Percentiles rank a stretch among this genome's conserved stretches.
These are phyloP conservation scores for Tolypocladium paradoxum DNA, from an alignment of 2,329 filamentous ascomycete genomes.

Conservation along the genomic window DNA sequence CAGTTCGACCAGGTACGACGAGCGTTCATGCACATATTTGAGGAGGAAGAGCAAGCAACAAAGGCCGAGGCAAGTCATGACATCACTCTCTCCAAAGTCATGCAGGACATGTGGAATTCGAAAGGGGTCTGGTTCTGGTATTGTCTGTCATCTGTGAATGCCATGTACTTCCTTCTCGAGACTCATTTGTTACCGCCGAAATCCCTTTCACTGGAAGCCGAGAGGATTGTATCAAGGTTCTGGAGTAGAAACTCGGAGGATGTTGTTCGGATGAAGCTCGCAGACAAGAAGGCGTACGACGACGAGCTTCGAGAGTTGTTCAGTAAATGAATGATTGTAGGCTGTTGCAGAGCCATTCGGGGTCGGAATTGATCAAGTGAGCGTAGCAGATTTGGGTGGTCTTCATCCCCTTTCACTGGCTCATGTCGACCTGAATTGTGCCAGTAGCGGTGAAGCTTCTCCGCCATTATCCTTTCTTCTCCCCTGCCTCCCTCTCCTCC, in stretches of 20 bases:
- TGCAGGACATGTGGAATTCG: constrained; percentile 9
- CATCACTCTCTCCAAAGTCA: constrained; percentile 5
- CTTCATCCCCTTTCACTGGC: too few species aligned
- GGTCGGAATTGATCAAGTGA: background rate
- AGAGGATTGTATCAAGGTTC: constrained; percentile 4
- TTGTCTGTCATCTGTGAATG: constrained; percentile 5
- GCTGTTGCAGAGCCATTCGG: too few species aligned
- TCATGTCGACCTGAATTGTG: too few species aligned
- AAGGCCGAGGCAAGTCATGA: background rate
- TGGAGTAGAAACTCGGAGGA: constrained; percentile 4
- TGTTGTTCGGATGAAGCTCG: constrained; percentile 5
- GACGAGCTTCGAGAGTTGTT: constrained; percentile 2
- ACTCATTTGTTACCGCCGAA: constrained; percentile 5
- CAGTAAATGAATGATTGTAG: background rate
- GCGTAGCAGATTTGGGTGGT: too few species aligned
- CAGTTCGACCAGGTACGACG: constrained; percentile 6
- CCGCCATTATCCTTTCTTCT: too few species aligned
- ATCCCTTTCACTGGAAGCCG: constrained; percentile 1
- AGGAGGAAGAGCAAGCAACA: constrained; percentile 5
- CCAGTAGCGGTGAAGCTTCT: too few species aligned
- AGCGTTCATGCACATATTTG: constrained; percentile 10
- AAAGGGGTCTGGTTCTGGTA: constrained; percentile 12
- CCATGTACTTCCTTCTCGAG: constrained; percentile 6
- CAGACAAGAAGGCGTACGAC: constrained; percentile 5
- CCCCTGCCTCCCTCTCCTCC: too few species aligned